Base-by-base conservation (phyloP, 805 yeast genomes). In the Yamadazyma akitaensis region DNA sequence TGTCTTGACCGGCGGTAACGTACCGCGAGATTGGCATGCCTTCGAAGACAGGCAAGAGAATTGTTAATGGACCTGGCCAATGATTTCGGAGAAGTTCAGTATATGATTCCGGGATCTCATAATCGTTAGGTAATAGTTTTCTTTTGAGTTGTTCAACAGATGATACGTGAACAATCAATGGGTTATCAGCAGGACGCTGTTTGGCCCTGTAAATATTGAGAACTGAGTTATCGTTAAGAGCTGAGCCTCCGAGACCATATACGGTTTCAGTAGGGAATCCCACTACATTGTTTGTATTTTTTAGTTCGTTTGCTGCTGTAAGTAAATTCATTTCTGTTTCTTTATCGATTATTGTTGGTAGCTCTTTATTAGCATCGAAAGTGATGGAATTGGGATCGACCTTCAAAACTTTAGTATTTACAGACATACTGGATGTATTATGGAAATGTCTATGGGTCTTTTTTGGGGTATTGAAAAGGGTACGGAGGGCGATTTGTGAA, bases 231-330 rank as follows among this genome's bases (percentile, higher is more conserved):
- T 89, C 89, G 44, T 73, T 75, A 42, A 88, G 68, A 0, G 96
- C 87, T 2, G 91, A 84, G 0, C 94, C 99, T 0, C 96, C 99
- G 0, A 94, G 73, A 0, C 99, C 99, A 63, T 94, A 94, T 0
- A 94, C 99, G 0, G 99, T 94, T 61, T 94, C 99, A 0, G 99
- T 88, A 1, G 99, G 99, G 57, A 94, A 91, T 0, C 92, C 98
- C 12, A 94, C 90, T 0, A 84, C 89, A 24, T 81, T 70, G 33
- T 75, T 61, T 0, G 84, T 68, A 2, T 64, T 63, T 14, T 68
- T 62, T 4, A 90, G 63, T 4, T 82, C 65, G 2, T 67, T 55
- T 0, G 89, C 82, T 5, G 97, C 97, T 16, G 64, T 64, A 10
- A 63, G 43, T 1, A 90, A 65, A 49, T 79, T 79, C 10, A 55